A percentile compares a stretch with the other conserved stretches of the same genome.
Evolutionary conservation across 257 asterid species (phyloP).

Genomic region (Fraxinus pennsylvanica): DNA sequence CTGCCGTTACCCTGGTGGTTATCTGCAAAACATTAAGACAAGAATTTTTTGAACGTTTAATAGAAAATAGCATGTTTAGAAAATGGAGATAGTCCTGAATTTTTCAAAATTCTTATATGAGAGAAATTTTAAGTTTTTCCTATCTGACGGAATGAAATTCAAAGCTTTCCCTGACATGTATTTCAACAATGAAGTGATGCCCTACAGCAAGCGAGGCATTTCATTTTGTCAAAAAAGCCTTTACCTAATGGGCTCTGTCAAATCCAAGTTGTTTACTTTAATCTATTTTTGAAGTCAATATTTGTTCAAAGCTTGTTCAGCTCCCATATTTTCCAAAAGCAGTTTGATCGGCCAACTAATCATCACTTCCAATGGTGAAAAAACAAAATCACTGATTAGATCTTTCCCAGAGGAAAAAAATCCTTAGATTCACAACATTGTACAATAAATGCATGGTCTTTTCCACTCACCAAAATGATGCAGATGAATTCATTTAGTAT

Average conservation of each 20-base stretch:
- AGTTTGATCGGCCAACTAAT: background rate
- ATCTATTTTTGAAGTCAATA: background rate
- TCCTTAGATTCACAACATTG: background rate
- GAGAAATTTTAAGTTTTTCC: background rate
- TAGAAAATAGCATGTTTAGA: background rate
- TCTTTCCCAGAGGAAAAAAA: background rate
- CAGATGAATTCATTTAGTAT: background rate
- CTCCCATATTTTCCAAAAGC: background rate
- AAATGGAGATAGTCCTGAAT: background rate
- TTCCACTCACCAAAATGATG: background rate
- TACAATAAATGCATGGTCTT: background rate
- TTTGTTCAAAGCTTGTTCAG: background rate
- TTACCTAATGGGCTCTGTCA: background rate
- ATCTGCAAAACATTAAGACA: constrained; percentile 42
- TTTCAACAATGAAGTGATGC: background rate
- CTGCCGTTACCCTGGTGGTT: constrained; percentile 75
- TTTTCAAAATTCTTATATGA: background rate
- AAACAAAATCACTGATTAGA: background rate
- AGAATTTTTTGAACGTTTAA: constrained; percentile 1
- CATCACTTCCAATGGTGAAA: background rate
- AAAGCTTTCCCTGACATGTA: background rate
- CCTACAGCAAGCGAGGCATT: background rate
- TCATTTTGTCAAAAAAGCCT: background rate
- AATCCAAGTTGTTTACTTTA: too few species aligned
- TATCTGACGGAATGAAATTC: background rate